Conservation (phyloP, 371 early-diverging fungal genomes). For the Mortierella sp. region DNA sequence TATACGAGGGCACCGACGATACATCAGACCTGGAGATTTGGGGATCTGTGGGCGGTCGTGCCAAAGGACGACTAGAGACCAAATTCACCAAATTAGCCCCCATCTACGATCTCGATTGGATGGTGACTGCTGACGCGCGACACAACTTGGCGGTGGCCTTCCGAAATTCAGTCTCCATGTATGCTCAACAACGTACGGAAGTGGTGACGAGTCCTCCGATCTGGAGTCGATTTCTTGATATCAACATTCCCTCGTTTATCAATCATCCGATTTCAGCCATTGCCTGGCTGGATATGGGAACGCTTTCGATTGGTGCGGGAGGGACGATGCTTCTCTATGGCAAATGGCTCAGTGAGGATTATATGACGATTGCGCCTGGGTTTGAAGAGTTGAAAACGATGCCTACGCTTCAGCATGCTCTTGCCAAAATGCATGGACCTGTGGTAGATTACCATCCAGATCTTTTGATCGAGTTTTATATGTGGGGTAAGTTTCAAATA, state of each 20-base stretch:
- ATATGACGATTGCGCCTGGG: conserved; percentile 34
- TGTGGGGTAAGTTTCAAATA: conserved; percentile 70
- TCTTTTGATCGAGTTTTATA: conserved; percentile 75
- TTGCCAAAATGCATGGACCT: conserved; percentile 66
- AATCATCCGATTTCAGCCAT: conserved; percentile 59
- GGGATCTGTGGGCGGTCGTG: conserved; percentile 45
- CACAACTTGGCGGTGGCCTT: conserved; percentile 73
- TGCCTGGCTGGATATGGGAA: conserved; percentile 75
- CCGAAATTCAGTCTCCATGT: conserved; percentile 40
- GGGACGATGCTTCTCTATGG: conserved; percentile 66
- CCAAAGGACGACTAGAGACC: conserved; percentile 30
- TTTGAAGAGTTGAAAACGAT: conserved; percentile 53
- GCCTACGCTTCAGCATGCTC: conserved; percentile 67
- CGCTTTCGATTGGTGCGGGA: conserved; percentile 69
- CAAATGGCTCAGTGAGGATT: conserved; percentile 74
- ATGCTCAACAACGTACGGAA: conserved; percentile 37
- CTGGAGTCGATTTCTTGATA: conserved; percentile 32
- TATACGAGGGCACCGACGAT: conserved; percentile 26
- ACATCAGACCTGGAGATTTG: conserved; percentile 39
- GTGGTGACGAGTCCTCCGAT: conserved; percentile 43
- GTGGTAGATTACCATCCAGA: conserved; percentile 83
- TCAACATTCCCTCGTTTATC: conserved; percentile 31
- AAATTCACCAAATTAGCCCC: conserved; percentile 28
- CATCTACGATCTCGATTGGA: conserved; percentile 73
- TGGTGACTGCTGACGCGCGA: conserved; percentile 78